These are phyloP conservation scores for Cryptococcus hybrid DNA, from an alignment of 1,284 basidiomycete species.

Conservation along the genomic window DNA sequence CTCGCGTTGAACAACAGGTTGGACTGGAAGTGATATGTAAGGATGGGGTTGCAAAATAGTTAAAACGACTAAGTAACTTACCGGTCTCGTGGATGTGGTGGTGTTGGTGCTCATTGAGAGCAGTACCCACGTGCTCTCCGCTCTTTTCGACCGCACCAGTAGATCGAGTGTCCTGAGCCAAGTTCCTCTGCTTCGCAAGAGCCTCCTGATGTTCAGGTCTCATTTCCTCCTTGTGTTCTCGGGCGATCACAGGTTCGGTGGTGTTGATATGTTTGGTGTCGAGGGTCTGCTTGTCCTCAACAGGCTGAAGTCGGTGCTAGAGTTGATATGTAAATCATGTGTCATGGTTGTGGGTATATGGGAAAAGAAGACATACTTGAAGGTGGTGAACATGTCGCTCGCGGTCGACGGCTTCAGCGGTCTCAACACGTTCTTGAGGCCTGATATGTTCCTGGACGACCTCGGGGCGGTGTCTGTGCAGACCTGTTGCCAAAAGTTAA, in stretches of 20 bases:
- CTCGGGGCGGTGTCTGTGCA: constrained; percentile 45
- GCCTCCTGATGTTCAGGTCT: constrained; percentile 46
- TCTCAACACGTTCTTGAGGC: constrained; percentile 39
- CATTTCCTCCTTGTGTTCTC: constrained; percentile 48
- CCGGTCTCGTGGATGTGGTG: constrained; percentile 48
- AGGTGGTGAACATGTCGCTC: constrained; percentile 47
- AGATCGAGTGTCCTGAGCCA: constrained; percentile 29
- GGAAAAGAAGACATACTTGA: constrained; percentile 21
- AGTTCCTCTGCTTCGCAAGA: constrained; percentile 39
- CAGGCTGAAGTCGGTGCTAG: constrained; percentile 48
- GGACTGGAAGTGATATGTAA: constrained; percentile 20
- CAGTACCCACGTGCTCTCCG: constrained; percentile 29
- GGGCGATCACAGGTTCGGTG: constrained; percentile 31
- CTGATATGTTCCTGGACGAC: constrained; percentile 43
- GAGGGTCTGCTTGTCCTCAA: constrained; percentile 36
- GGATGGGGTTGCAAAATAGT: background rate
- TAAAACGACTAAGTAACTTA: constrained; percentile 7
- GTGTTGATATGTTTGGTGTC: constrained; percentile 39
- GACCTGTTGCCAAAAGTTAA: constrained; percentile 24
- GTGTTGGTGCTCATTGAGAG: constrained; percentile 46
- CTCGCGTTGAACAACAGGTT: constrained; percentile 49
- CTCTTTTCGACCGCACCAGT: constrained; percentile 29
- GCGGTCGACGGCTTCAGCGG: constrained; percentile 45
- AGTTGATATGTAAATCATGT: constrained; percentile 8
- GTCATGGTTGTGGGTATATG: background rate